These are phyloP conservation scores for Sarcomyxa edulis DNA, from an alignment of 768 basidiomycete species.

Conservation along the genomic window DNA sequence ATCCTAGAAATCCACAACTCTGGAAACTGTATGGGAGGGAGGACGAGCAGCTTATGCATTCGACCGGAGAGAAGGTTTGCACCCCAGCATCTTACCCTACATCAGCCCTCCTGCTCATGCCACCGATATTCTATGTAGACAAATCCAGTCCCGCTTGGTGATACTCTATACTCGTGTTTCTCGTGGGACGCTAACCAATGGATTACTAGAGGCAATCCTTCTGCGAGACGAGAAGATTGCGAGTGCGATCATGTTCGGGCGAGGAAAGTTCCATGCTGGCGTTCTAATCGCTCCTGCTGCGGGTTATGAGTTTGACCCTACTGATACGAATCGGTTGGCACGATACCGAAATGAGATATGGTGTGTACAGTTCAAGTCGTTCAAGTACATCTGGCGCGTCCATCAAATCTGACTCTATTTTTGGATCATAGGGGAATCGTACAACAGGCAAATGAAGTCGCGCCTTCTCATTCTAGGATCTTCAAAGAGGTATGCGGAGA, in stretches of 20 bases:
- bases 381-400: too few relatives aligned
- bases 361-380: constrained; percentile 16
- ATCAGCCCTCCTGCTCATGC: neutral
- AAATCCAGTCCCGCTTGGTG: constrained; percentile 32
- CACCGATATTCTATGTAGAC: constrained; percentile 21
- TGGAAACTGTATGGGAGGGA: constrained; percentile 35
- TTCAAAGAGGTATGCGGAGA: constrained; percentile 32
- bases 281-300: constrained; percentile 32
- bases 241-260: constrained; percentile 33
- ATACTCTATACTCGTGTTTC: neutral
- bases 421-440: constrained; percentile 28
- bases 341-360: constrained; percentile 30
- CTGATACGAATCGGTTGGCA: constrained; percentile 19
- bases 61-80: constrained; percentile 34
- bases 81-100: neutral
- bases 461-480: constrained; percentile 37
- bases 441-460: constrained; percentile 29
- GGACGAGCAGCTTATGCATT: constrained; percentile 42
- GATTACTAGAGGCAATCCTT: constrained; percentile 23
- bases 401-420: neutral
- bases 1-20: constrained; percentile 29
- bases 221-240: constrained; percentile 24
- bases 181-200: neutral
- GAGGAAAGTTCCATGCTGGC: constrained; percentile 32
- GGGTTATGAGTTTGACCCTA: constrained; percentile 22